Evolutionary conservation across 2,329 filamentous ascomycete species (phyloP).

Genomic region (Alternaria brassicicola): DNA sequence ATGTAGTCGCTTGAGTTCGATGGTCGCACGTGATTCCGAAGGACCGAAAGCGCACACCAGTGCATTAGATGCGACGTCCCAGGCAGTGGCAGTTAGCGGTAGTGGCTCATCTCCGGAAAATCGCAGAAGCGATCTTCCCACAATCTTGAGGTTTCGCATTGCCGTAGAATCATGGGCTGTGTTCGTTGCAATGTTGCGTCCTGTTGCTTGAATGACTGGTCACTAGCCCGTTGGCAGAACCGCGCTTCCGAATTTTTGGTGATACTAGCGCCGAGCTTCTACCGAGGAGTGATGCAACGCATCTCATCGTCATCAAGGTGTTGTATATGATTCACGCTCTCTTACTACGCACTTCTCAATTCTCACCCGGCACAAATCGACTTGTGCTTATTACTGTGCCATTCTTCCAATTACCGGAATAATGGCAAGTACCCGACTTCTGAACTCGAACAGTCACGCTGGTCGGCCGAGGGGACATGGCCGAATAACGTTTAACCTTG

Average conservation of each 20-base stretch:
- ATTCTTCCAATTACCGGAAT: too few species aligned
- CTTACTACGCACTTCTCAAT: background rate
- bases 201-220: slow-evolving; percentile 6
- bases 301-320: slow-evolving; percentile 9
- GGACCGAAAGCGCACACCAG: slow-evolving; percentile 86
- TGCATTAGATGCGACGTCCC: slow-evolving; percentile 81
- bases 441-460: background rate
- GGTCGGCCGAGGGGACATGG: slow-evolving; percentile 1
- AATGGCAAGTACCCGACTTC: background rate
- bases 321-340: background rate
- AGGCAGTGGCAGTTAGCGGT: slow-evolving; percentile 76
- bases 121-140: slow-evolving; percentile 69
- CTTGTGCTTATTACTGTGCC: background rate
- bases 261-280: slow-evolving; percentile 33
- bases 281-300: slow-evolving; percentile 22
- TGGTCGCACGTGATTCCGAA: slow-evolving; percentile 68
- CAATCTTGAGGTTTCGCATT: slow-evolving; percentile 89
- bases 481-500: slow-evolving; percentile 1
- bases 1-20: slow-evolving; percentile 70
- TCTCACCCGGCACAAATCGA: rapidly evolving
- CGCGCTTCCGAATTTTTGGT: slow-evolving; percentile 19
- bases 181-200: slow-evolving; percentile 8
- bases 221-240: background rate
- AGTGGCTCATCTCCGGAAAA: slow-evolving; percentile 60
- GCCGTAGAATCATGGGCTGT: slow-evolving; percentile 16